Percentiles rank a stretch among this genome's conserved stretches.
These are phyloP conservation scores for Solanum bukasovii DNA, from an alignment of 257 asterid genomes.

Conservation along the genomic window DNA sequence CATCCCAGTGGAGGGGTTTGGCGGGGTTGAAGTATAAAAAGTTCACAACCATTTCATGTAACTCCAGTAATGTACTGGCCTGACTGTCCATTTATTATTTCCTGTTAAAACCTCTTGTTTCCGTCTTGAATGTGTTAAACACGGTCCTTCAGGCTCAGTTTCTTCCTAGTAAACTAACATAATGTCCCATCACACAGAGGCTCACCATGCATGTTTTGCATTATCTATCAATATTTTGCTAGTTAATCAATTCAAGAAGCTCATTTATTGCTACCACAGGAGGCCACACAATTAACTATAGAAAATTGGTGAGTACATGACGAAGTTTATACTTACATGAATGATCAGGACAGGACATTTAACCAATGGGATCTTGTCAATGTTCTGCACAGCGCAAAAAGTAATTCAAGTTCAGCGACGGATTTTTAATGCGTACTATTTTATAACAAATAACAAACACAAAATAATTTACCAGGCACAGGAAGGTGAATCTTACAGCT, in stretches of 20 bases:
- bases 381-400: slow-evolving; percentile 50
- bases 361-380: slow-evolving; percentile 79
- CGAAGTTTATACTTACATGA: slow-evolving; percentile 57
- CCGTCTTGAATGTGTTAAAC: neutral
- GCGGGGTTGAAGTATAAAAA: neutral
- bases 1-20: neutral
- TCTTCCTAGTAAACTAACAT: neutral
- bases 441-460: neutral
- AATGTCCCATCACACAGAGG: neutral
- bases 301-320: neutral
- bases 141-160: neutral
- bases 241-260: neutral
- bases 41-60: neutral
- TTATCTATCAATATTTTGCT: neutral
- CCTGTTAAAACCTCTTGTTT: neutral
- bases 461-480: neutral
- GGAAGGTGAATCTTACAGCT: neutral
- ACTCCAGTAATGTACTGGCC: neutral
- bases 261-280: neutral
- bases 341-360: slow-evolving; percentile 81
- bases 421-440: neutral
- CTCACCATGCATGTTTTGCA: neutral
- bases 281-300: neutral
- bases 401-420: slow-evolving; percentile 3
- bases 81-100: neutral